phyloP scores from a whole-genome alignment of 2,329 filamentous ascomycete genomes.

The Hymenoscyphus albidus region DNA sequence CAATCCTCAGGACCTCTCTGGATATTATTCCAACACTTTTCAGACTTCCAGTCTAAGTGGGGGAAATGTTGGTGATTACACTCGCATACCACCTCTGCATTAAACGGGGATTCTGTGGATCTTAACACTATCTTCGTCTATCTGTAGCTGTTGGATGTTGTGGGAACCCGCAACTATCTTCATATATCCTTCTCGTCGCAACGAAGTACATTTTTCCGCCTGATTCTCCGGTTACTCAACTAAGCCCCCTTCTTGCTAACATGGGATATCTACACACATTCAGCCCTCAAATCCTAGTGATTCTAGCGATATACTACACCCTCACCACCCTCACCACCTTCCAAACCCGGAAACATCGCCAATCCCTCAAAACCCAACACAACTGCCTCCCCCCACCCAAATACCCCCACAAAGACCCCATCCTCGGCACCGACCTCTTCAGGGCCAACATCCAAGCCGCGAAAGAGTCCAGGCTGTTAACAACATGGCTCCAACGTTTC shows the following conservation, averaged over 20 bases:
- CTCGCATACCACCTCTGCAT: too few relatives aligned
- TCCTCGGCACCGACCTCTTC: conserved; percentile 9
- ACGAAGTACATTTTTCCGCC: too few relatives aligned
- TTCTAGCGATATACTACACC: neutral
- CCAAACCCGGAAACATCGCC: neutral
- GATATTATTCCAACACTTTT: too few relatives aligned
- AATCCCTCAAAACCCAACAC: neutral
- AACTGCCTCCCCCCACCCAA: neutral
- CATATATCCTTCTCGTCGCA: too few relatives aligned
- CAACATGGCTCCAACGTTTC: neutral
- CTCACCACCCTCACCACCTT: neutral
- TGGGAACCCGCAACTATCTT: too few relatives aligned
- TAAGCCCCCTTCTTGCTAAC: neutral
- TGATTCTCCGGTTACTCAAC: too few relatives aligned
- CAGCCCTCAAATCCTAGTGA: neutral
- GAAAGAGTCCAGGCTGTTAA: neutral
- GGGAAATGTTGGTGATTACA: too few relatives aligned
- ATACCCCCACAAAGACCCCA: conserved; percentile 5
- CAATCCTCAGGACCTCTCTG: too few relatives aligned
- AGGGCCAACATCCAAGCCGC: neutral
- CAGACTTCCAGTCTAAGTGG: too few relatives aligned
- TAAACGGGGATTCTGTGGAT: too few relatives aligned
- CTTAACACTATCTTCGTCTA: too few relatives aligned
- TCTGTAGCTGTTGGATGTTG: too few relatives aligned
- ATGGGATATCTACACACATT: neutral